Evolutionary conservation across 2,329 filamentous ascomycete genomes (phyloP), one percentile per base, ranked within the genome.

Genomic region (Talaromyces rugulosus): DNA sequence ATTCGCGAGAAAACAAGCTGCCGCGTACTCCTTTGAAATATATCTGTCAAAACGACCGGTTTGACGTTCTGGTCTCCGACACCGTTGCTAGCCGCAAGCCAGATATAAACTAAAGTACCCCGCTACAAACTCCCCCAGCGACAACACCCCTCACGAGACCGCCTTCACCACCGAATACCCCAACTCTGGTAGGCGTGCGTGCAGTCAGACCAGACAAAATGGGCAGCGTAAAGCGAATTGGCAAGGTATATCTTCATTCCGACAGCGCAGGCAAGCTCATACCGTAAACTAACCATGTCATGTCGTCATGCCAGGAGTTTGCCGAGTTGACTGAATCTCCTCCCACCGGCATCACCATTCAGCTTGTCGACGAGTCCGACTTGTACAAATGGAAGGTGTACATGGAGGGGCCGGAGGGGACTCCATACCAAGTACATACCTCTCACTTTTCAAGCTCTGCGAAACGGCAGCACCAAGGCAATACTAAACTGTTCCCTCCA

Each of bases 351-450:
- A 84, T 86, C 67, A 79, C 72, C 16, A 82, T 88, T 65, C 77
- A 75, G 61, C 80, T 88, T 9, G 78, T 81, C 55, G 82, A 88
- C 66, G 88, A 90, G 69, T 77, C 82, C 64, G 84, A 90, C 75
- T 78, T 91, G 66, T 85, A 87, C 71, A 81, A 85, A 68, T 91
- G 89, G 89, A 84, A 87, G 64, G 82, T 90, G 63, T 74, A 82
- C 61, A 85, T 91, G 80, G 82, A 87, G 55, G 88, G 87, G 0
- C 89, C 88, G 3, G 80, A 84, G 60, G 81, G 82, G 50, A 89
- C 88, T 16, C 81, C 85, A 52, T 90, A 89, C 70, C 80, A 85
- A 54, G 88, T 90, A 80, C 59, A 81, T 76, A n/a, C 28, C 12
- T 16, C 36, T 6, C 36, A 14, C 11, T 36, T 36, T 4, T 27